These are phyloP conservation scores for Neurospora sp. DNA, from an alignment of 495 filamentous ascomycete species.

Conservation along the genomic window DNA sequence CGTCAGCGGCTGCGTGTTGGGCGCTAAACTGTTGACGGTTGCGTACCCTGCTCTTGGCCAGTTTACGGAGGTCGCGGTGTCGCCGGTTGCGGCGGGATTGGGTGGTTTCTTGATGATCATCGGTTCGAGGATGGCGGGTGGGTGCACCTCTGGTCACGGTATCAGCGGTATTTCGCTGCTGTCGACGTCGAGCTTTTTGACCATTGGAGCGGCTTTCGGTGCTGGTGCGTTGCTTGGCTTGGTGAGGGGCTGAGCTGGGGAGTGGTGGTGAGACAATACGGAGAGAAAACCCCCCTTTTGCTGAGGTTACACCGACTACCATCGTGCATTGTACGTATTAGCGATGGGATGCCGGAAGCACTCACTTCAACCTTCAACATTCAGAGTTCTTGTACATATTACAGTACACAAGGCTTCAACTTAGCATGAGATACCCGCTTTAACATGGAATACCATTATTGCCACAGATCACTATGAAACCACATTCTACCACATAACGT, in stretches of 20 bases:
- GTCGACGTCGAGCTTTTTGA: conserved; percentile 41
- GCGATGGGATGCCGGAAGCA: neutral
- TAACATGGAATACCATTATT: too few species aligned
- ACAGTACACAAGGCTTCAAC: too few species aligned
- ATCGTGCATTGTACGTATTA: neutral
- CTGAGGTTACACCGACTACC: neutral
- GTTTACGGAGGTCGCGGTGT: conserved; percentile 11
- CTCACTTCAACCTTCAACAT: too few species aligned
- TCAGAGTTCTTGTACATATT: too few species aligned
- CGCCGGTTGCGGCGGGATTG: conserved; percentile 24
- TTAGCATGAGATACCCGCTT: too few species aligned
- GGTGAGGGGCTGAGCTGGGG: conserved; percentile 4
- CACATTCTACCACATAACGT: too few species aligned
- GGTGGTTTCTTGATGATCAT: conserved; percentile 43
- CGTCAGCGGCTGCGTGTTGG: conserved; percentile 31
- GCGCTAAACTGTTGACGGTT: conserved; percentile 25
- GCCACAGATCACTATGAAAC: too few species aligned
- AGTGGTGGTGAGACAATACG: neutral
- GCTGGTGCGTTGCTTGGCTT: conserved; percentile 26
- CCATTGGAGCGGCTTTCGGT: conserved; percentile 38
- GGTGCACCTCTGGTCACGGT: conserved; percentile 51
- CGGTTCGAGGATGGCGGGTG: conserved; percentile 44
- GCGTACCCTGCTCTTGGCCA: conserved; percentile 17
- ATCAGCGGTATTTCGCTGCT: conserved; percentile 45
- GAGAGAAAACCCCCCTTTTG: neutral